Evolutionary conservation across 2,329 filamentous ascomycete genomes (phyloP), one percentile per base, ranked within the genome.

Genomic region (Thelonectria olida): DNA sequence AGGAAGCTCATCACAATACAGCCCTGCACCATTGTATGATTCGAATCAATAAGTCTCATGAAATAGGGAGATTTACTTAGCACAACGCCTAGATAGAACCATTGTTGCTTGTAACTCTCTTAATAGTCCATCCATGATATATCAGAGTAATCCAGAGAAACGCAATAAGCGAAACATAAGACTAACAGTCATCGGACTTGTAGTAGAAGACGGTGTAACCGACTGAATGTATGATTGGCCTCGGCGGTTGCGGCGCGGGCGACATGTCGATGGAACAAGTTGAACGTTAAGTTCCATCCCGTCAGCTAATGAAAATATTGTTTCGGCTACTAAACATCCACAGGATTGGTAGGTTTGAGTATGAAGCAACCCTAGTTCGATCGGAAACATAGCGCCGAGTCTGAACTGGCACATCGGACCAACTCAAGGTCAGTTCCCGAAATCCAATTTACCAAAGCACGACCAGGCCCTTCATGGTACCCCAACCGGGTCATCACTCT

Each of bases 281-380:
- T 90, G 67, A 86, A 90, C 0, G 85, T 86, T 7, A 87, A 90
- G 22, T 83, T 85, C 87, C 88, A 90, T 1, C 88, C 88, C 0
- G 88, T 90, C 1, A 85, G 71, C 82, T 84, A 87, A 88, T 75
- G 28, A 90, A 78, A 0, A 85, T 74, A 62, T 90, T 89, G 65
- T 90, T 90, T 25, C 88, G 80, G 59, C 83, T 83, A 2, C 82
- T 84, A 65, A 90, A 90, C 1, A 90, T 73, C 83, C 86, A 89
- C 1, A 89, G 70, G 13, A 88, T 70, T 1, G 86, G 84, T 8
- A 90, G 76, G 20, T 55, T 55, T 7, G 25, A 41, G 13, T 38
- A 47, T 2, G 41, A 19, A 28, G 45, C n/a, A 17, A 27, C 19
- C 7, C 52, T 41, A 10, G 41, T 47, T 28, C 52, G 28, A 28